A percentile compares a stretch with the other conserved stretches of the same genome.
phyloP scores from a whole-genome alignment of 225 moss, liverwort and hornwort species.

The Bryoerythrophyllum caledonicum region DNA sequence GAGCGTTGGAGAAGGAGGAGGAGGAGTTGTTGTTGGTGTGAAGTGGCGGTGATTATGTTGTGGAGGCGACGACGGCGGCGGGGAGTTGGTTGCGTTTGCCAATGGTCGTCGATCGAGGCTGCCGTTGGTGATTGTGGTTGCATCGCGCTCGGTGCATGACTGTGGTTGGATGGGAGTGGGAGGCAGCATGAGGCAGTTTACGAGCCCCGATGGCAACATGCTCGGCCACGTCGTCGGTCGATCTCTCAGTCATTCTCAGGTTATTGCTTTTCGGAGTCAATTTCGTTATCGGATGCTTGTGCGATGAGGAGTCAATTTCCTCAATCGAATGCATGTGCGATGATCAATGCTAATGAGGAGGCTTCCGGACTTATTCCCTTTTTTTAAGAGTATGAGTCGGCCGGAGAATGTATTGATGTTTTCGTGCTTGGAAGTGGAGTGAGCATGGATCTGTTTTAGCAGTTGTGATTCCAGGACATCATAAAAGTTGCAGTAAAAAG shows the following conservation, averaged over 20 bases:
- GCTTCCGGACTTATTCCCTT: not conserved
- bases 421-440: not conserved
- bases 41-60: conserved; percentile 20
- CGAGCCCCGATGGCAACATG: conserved; percentile 85
- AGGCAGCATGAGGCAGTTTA: conserved; percentile 72
- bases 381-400: not conserved
- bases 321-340: conserved; percentile 21
- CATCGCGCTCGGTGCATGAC: conserved; percentile 22
- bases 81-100: conserved; percentile 17
- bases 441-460: conserved; percentile 12
- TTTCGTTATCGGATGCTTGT: conserved; percentile 16
- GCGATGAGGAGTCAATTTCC: conserved; percentile 15
- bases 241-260: conserved; percentile 67
- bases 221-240: conserved; percentile 73
- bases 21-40: too few species aligned
- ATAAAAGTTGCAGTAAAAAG: conserved; percentile 30
- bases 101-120: conserved; percentile 41
- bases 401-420: not conserved
- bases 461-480: conserved; percentile 10
- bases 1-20: conserved; percentile 28
- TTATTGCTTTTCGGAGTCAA: conserved; percentile 8
- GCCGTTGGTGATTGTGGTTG: conserved; percentile 23
- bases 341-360: conserved; percentile 1
- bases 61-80: conserved; percentile 31
- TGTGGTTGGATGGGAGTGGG: conserved; percentile 19